Evolutionary conservation across 495 filamentous ascomycete genomes (phyloP).

Genomic region (Penicillium macrosclerotiorum): DNA sequence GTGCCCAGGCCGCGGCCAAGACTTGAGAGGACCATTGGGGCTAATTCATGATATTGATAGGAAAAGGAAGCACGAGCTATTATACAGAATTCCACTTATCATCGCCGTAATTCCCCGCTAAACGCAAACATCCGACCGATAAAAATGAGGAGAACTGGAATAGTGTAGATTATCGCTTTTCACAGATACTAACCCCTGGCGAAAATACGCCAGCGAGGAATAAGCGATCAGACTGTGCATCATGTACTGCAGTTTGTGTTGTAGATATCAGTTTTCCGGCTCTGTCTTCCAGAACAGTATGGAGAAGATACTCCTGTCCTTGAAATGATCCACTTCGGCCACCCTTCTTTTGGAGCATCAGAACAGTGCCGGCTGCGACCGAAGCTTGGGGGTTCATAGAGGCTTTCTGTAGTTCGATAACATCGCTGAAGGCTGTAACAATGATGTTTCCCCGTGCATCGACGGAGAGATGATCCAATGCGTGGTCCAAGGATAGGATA

Average conservation of each 20-base stretch:
- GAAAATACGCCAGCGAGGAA: constrained; percentile 11
- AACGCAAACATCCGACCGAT: too few relatives aligned
- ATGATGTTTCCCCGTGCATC: constrained; percentile 7
- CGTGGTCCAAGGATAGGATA: neutral
- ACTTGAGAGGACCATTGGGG: too few relatives aligned
- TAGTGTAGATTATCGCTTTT: too few relatives aligned
- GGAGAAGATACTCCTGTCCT: neutral
- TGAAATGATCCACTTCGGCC: neutral
- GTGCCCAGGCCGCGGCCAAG: constrained; percentile 1
- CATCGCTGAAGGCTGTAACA: constrained; percentile 3
- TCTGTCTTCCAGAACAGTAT: constrained; percentile 6
- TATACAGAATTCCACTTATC: too few relatives aligned
- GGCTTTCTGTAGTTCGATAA: constrained; percentile 1
- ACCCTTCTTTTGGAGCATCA: neutral
- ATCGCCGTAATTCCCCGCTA: too few relatives aligned
- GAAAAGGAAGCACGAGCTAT: too few relatives aligned
- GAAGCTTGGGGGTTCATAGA: neutral
- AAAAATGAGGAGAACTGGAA: too few relatives aligned
- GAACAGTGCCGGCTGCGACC: neutral
- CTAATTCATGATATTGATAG: too few relatives aligned
- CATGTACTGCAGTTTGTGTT: constrained; percentile 7
- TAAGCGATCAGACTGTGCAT: constrained; percentile 6
- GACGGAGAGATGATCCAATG: constrained; percentile 7
- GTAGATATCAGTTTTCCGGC: constrained; percentile 5
- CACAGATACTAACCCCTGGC: constrained; percentile 5